phyloP scores from a whole-genome alignment of 495 filamentous ascomycete genomes.

The Margaritispora aquatica region DNA sequence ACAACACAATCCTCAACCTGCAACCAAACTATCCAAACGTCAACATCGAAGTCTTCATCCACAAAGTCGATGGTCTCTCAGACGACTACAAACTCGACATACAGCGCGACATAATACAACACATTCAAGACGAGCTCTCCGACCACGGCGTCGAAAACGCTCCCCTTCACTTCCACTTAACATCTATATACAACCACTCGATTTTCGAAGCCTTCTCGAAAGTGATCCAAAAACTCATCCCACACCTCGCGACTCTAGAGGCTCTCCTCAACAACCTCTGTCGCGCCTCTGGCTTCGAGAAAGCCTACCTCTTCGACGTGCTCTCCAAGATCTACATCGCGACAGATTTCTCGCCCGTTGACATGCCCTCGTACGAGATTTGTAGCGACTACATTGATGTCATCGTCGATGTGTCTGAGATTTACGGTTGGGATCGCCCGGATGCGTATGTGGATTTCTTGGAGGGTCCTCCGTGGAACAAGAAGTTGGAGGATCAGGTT shows the following conservation, averaged over 20 bases:
- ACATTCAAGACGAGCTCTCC: constrained; percentile 93
- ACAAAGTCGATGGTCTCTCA: constrained; percentile 91
- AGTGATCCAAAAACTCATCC: constrained; percentile 95
- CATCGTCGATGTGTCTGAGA: constrained; percentile 90
- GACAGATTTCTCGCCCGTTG: constrained; percentile 85
- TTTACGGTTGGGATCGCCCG: constrained; percentile 74
- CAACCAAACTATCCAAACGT: constrained; percentile 83
- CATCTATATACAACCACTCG: constrained; percentile 94
- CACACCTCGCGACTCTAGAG: constrained; percentile 85
- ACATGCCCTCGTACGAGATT: constrained; percentile 92
- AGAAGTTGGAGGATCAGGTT: constrained; percentile 57
- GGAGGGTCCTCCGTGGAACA: constrained; percentile 52
- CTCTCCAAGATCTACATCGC: constrained; percentile 98
- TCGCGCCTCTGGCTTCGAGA: constrained; percentile 88
- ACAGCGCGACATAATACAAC: constrained; percentile 89
- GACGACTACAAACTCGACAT: constrained; percentile 94
- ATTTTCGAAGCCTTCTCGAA: constrained; percentile 98
- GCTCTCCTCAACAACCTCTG: constrained; percentile 84
- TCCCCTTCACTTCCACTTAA: constrained; percentile 87
- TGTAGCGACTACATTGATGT: constrained; percentile 98
- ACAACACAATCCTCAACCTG: constrained; percentile 77
- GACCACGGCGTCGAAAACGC: constrained; percentile 89
- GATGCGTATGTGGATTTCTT: constrained; percentile 45
- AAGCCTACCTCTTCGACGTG: constrained; percentile 95
- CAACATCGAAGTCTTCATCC: constrained; percentile 96